Conservation (phyloP, 768 basidiomycete genomes). For the Tremella mesenterica region DNA sequence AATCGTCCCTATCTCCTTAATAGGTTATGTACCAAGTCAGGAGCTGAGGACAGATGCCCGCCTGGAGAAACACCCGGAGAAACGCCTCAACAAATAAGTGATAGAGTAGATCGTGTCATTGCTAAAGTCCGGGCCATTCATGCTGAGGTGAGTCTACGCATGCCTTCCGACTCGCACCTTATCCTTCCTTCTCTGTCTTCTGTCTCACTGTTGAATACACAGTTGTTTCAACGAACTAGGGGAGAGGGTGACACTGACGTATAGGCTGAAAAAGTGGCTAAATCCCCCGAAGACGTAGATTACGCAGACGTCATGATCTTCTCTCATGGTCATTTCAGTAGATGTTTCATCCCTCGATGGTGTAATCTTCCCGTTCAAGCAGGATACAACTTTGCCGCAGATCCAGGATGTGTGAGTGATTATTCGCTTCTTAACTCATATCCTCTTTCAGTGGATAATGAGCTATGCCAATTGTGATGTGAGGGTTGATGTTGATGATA, state of each 20-base stretch:
- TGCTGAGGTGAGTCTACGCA: conserved; percentile 24
- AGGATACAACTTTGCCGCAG: conserved; percentile 65
- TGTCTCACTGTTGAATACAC: background rate
- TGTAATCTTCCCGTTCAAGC: conserved; percentile 52
- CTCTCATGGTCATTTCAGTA: conserved; percentile 63
- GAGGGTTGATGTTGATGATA: too few relatives aligned
- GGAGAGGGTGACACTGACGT: background rate
- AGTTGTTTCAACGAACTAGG: background rate
- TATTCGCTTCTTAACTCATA: background rate
- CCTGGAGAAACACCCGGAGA: conserved; percentile 58
- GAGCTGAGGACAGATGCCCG: conserved; percentile 56
- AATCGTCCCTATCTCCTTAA: background rate
- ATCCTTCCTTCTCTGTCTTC: background rate
- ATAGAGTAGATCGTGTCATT: conserved; percentile 69
- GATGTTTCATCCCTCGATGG: conserved; percentile 74
- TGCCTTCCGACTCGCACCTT: background rate
- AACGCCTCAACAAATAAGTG: conserved; percentile 66
- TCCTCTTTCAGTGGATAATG: too few relatives aligned
- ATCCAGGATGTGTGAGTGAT: conserved; percentile 63
- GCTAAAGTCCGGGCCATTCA: conserved; percentile 51
- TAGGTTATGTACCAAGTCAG: background rate
- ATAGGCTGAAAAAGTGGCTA: conserved; percentile 27
- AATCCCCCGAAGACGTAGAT: conserved; percentile 29
- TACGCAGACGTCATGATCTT: conserved; percentile 68
- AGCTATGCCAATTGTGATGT: too few relatives aligned